Base-by-base conservation (phyloP, 768 basidiomycete species). In the Cystobasidium tubakii region DNA sequence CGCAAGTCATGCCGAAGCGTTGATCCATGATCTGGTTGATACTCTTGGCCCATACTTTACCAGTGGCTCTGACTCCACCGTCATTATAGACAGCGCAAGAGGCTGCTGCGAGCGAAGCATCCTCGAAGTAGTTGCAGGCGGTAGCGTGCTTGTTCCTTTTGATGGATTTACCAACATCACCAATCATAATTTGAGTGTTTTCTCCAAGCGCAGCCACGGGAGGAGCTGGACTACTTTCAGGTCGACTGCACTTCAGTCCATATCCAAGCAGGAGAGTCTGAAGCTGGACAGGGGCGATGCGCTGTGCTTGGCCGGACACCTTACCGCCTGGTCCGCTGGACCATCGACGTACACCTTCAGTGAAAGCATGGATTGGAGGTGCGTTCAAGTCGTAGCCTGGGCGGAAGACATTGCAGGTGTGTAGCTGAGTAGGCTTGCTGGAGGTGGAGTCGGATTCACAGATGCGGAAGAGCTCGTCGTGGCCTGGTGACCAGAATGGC, bases 381-480 rank as follows among this genome's bases (percentile, higher is more conserved):
- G 69, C 69, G 31, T 71, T 34, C 3, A 71, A 9, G 33, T 64
- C 53, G 15, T 71, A 46, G 25, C 19, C 15, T 13, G 55, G 69
- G 7, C 50, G 69, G 55, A 31, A 71, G 50, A 71, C 69, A 46
- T 71, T 71, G 69, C 69, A 71, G 17, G 69, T 71, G 69, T 71
- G 69, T 9, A 64, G 62, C 13, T 62, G 60, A 60, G 34, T 7
- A 29, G 69, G 21, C 15, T 71, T 64, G 23, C 21, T 6, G 23
- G 50, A 29, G 62, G 55, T 62, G 7, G 69, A 62, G 27, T 21
- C 60, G 36, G 65, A 66, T 27, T 71, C 69, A 29, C 69, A 71
- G 33, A 71, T 71, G 3, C 69, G 50, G 69, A 71, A 71, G 55
- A 71, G 69, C 6, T 55, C 25, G 19, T 15, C n/a, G 27, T 71